These are phyloP conservation scores for Trichoderma sp. DNA, from an alignment of 2,329 filamentous ascomycete species.

Conservation along the genomic window DNA sequence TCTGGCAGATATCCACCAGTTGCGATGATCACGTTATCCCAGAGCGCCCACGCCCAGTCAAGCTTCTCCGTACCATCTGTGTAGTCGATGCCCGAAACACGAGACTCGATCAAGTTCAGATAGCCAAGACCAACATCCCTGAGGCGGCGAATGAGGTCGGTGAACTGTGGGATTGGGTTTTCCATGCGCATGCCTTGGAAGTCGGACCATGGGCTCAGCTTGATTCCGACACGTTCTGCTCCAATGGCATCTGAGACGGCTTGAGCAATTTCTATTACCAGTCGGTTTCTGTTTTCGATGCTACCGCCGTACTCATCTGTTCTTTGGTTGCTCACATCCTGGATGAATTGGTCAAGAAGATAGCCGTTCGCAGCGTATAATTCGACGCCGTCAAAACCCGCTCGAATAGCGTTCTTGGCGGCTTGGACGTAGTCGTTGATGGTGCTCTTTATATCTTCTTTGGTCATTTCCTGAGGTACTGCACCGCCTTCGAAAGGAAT, in stretches of 20 bases:
- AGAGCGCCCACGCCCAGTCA: conserved; percentile 43
- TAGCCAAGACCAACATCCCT: conserved; percentile 57
- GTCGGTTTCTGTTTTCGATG: conserved; percentile 53
- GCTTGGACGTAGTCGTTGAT: conserved; percentile 61
- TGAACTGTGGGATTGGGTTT: conserved; percentile 66
- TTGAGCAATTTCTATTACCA: conserved; percentile 52
- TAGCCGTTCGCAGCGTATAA: conserved; percentile 63
- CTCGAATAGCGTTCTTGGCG: conserved; percentile 58
- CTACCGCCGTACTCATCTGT: conserved; percentile 56
- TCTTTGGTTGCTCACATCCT: conserved; percentile 51
- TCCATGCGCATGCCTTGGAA: conserved; percentile 68
- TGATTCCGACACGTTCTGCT: conserved; percentile 57
- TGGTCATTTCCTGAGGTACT: conserved; percentile 63
- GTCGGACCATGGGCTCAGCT: conserved; percentile 62
- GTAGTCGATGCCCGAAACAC: conserved; percentile 51
- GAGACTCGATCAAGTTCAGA: conserved; percentile 64
- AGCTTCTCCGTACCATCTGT: conserved; percentile 41
- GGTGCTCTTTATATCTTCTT: conserved; percentile 64
- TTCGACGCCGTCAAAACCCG: conserved; percentile 46
- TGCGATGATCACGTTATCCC: conserved; percentile 39
- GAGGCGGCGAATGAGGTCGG: conserved; percentile 51
- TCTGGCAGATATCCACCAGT: conserved; percentile 39
- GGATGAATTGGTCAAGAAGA: conserved; percentile 62
- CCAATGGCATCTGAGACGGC: conserved; percentile 34
- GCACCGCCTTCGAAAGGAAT: conserved; percentile 19